Evolutionary conservation across 352 stramenopile genomes (phyloP).

Genomic region (Bremia lactucae): DNA sequence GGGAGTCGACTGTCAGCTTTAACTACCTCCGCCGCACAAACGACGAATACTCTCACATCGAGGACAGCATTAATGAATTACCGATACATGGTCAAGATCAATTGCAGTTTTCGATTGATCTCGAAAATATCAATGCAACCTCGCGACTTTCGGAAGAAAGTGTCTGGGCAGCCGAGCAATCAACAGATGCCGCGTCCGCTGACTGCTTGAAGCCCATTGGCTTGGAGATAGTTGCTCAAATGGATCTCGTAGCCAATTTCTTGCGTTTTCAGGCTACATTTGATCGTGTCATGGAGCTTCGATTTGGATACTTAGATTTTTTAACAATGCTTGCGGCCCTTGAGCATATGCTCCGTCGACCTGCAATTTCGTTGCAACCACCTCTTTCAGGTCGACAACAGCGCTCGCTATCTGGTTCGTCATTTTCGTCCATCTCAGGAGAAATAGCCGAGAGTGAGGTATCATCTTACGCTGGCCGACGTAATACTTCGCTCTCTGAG

Average conservation of each 20-base stretch:
- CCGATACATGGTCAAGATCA: constrained; percentile 32
- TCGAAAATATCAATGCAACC: constrained; percentile 66
- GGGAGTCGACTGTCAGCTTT: constrained; percentile 50
- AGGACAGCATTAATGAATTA: constrained; percentile 10
- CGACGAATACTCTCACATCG: constrained; percentile 14
- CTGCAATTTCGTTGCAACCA: constrained; percentile 7
- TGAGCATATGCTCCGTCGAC: constrained; percentile 40
- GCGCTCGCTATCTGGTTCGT: constrained; percentile 40
- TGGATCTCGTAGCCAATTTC: constrained; percentile 53
- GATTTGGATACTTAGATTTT: constrained; percentile 79
- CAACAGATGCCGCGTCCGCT: constrained; percentile 31
- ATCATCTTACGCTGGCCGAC: constrained; percentile 19
- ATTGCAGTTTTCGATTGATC: constrained; percentile 43
- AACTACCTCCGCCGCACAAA: constrained; percentile 50
- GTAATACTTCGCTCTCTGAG: constrained; percentile 6
- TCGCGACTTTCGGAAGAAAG: constrained; percentile 68
- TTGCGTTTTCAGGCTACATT: constrained; percentile 58
- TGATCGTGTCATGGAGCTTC: constrained; percentile 66
- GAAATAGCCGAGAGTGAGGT: constrained; percentile 22
- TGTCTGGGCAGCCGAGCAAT: constrained; percentile 38
- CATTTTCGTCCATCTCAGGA: constrained; percentile 37
- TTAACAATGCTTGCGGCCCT: constrained; percentile 53
- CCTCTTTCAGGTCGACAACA: constrained; percentile 13
- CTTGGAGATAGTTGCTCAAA: constrained; percentile 55
- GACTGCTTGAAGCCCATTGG: constrained; percentile 75